A percentile compares a stretch with the other conserved stretches of the same genome.
Conservation (phyloP, 2,329 filamentous ascomycete species). For the Scedosporium boydii region DNA sequence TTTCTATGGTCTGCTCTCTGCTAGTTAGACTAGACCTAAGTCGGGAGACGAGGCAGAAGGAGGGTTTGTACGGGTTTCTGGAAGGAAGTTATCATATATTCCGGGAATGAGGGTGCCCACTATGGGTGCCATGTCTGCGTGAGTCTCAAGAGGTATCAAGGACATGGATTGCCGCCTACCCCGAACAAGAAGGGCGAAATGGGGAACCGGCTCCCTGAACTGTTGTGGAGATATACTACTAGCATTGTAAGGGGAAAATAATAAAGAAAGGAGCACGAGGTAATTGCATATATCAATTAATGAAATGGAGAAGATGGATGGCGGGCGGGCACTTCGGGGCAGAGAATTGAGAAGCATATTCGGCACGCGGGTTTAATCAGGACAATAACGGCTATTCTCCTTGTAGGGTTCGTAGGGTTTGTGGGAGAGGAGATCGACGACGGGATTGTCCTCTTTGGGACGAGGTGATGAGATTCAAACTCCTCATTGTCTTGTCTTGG, state of each 20-base stretch:
- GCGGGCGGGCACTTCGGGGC: neutral
- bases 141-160: too few relatives aligned
- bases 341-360: neutral
- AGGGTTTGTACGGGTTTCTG: neutral
- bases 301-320: neutral
- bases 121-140: too few relatives aligned
- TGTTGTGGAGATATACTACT: neutral
- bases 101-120: too few relatives aligned
- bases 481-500: too few relatives aligned
- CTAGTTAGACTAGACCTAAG: too few relatives aligned
- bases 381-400: neutral
- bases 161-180: too few relatives aligned
- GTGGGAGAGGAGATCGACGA: too few relatives aligned
- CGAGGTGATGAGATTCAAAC: too few relatives aligned
- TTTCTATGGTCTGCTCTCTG: neutral
- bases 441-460: too few relatives aligned
- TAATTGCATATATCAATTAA: neutral
- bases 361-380: slow-evolving; percentile 1
- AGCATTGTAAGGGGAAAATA: neutral
- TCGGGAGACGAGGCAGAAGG: too few relatives aligned
- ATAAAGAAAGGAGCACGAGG: neutral
- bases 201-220: neutral
- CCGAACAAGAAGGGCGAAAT: neutral
- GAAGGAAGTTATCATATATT: too few relatives aligned
- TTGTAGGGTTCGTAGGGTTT: neutral